phyloP scores from a whole-genome alignment of 805 yeast species.

The Kurtzmaniella fragi region DNA sequence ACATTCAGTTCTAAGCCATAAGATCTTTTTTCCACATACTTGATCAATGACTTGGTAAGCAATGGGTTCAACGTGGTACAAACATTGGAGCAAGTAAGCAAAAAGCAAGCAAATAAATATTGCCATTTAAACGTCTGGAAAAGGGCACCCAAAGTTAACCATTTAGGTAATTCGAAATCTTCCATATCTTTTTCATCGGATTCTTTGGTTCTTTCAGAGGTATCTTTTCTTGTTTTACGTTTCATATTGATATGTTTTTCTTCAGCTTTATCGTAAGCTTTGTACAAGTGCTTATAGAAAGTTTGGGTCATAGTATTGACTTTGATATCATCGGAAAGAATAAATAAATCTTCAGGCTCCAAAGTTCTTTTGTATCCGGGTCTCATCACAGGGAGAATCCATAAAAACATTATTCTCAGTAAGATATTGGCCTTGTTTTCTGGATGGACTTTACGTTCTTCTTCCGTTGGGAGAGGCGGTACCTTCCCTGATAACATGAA shows the following conservation, averaged over 20 bases:
- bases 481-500: conserved; percentile 32
- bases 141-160: conserved; percentile 17
- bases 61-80: conserved; percentile 21
- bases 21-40: conserved; percentile 21
- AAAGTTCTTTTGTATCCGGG: conserved; percentile 72
- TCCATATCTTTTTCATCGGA: conserved; percentile 20
- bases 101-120: conserved; percentile 25
- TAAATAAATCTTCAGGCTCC: conserved; percentile 56
- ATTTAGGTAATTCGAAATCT: conserved; percentile 25
- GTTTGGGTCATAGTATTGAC: conserved; percentile 25
- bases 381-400: conserved; percentile 59
- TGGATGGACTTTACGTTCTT: conserved; percentile 47
- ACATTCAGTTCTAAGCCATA: conserved; percentile 11
- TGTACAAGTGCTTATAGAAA: conserved; percentile 18
- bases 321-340: conserved; percentile 28
- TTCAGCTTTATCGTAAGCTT: conserved; percentile 17
- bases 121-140: conserved; percentile 26
- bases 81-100: conserved; percentile 13
- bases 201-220: conserved; percentile 16
- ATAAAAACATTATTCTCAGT: conserved; percentile 51
- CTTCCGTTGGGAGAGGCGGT: conserved; percentile 50
- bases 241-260: conserved; percentile 18
- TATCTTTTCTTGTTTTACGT: conserved; percentile 22
- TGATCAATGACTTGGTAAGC: conserved; percentile 25
- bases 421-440: conserved; percentile 31